Conservation (phyloP, 306 rosid species). For the Trifolium pratense region DNA sequence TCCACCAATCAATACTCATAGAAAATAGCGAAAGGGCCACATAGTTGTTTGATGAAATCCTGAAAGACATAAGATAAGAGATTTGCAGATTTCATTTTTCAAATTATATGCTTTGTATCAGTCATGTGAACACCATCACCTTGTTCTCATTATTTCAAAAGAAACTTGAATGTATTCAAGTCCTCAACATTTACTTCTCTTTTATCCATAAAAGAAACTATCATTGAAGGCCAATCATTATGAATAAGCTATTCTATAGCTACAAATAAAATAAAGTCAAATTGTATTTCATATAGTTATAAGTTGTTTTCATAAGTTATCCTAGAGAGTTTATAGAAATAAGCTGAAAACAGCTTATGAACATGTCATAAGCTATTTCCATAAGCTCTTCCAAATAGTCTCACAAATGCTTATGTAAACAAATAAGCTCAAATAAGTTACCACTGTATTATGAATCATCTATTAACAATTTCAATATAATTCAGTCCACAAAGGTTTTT, state of each 20-base stretch:
- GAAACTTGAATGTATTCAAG: neutral
- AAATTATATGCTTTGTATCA: neutral
- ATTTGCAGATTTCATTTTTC: neutral
- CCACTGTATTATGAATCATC: neutral
- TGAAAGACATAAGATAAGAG: conserved; percentile 5
- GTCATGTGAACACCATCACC: neutral
- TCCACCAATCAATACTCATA: conserved; percentile 15
- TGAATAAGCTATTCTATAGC: neutral
- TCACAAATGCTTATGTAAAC: neutral
- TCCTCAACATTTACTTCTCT: neutral
- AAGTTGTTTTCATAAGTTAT: neutral
- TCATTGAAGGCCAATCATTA: neutral
- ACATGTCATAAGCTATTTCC: neutral
- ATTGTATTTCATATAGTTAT: neutral
- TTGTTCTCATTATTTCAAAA: neutral
- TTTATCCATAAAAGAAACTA: neutral
- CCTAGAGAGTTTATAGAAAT: neutral
- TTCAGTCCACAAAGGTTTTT: neutral
- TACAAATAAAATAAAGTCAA: neutral
- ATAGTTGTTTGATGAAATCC: conserved; percentile 30
- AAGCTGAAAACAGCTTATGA: neutral
- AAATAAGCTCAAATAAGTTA: neutral
- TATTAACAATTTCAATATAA: conserved; percentile 4
- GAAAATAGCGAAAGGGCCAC: conserved; percentile 26
- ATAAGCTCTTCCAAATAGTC: neutral